These are phyloP conservation scores for Aspergillus incahuasiensis DNA, from an alignment of 495 filamentous ascomycete species.

Conservation along the genomic window DNA sequence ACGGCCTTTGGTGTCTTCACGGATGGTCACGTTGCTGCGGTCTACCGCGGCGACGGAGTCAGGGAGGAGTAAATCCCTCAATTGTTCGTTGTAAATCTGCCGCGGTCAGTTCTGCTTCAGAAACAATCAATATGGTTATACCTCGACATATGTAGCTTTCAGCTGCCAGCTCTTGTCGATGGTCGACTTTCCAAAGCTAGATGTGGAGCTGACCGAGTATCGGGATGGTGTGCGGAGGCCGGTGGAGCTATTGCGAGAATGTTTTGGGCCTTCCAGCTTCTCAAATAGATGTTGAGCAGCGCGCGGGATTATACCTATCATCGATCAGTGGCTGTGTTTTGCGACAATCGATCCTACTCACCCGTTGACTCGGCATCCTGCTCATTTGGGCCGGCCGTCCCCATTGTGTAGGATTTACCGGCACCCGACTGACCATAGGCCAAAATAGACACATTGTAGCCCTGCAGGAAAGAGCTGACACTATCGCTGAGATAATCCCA, in stretches of 20 bases:
- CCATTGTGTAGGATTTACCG: slow-evolving; percentile 99
- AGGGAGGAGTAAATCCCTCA: slow-evolving; percentile 84
- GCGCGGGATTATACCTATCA: slow-evolving; percentile 83
- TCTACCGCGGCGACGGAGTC: slow-evolving; percentile 66
- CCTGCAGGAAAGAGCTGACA: slow-evolving; percentile 84
- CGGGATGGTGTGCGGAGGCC: slow-evolving; percentile 76
- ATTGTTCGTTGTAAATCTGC: slow-evolving; percentile 93
- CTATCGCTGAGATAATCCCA: slow-evolving; percentile 95
- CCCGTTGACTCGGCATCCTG: slow-evolving; percentile 77
- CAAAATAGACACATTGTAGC: slow-evolving; percentile 97
- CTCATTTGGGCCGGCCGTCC: slow-evolving; percentile 82
- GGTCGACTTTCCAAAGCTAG: slow-evolving; percentile 44
- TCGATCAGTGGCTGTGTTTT: neutral
- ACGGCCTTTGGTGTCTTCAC: slow-evolving; percentile 92
- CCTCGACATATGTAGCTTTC: slow-evolving; percentile 95
- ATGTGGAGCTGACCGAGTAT: slow-evolving; percentile 64
- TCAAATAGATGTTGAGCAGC: slow-evolving; percentile 86
- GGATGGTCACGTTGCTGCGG: slow-evolving; percentile 72
- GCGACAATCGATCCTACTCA: slow-evolving; percentile 30
- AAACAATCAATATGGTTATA: slow-evolving; percentile 21
- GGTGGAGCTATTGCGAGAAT: slow-evolving; percentile 60
- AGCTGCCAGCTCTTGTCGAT: slow-evolving; percentile 84
- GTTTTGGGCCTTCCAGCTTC: slow-evolving; percentile 61
- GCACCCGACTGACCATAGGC: slow-evolving; percentile 99
- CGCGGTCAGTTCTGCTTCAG: neutral